Conservation (phyloP, 352 stramenopile species). For the Pythium brachiatum region DNA sequence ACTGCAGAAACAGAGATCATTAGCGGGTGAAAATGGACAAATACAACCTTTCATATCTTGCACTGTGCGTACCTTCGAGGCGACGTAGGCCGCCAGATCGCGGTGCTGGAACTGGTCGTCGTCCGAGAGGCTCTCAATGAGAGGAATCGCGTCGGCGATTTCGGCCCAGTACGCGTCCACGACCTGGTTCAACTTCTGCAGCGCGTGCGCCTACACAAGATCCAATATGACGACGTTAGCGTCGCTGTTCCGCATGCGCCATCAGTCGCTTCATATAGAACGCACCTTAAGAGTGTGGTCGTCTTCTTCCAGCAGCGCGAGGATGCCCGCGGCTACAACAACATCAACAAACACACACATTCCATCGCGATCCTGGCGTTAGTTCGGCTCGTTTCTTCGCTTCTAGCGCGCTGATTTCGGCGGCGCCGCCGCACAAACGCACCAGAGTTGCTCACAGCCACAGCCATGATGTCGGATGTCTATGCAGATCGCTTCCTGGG, state of each 20-base stretch:
- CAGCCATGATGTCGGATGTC: constrained; percentile 43
- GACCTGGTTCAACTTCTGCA: constrained; percentile 90
- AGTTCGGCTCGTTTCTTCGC: background rate
- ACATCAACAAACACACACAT: constrained; percentile 3
- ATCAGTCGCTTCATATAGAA: no score
- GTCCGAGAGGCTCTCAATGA: constrained; percentile 94
- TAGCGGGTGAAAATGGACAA: no score
- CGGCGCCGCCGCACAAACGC: constrained; percentile 22
- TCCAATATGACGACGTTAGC: constrained; percentile 17
- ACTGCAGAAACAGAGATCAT: constrained; percentile 55
- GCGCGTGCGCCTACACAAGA: constrained; percentile 67
- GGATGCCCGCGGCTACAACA: constrained; percentile 73
- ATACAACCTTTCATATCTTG: no score
- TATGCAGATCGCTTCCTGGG: background rate
- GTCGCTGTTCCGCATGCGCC: background rate
- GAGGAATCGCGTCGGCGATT: constrained; percentile 88
- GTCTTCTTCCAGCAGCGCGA: constrained; percentile 91
- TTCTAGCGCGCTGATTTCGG: background rate
- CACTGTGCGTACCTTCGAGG: constrained; percentile 67
- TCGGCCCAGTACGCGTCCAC: constrained; percentile 95
- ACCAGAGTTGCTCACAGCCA: constrained; percentile 59
- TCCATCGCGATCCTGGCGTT: background rate
- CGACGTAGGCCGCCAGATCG: constrained; percentile 90
- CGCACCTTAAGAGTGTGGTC: constrained; percentile 86
- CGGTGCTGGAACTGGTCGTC: constrained; percentile 89